These are phyloP conservation scores for Decorospora gaudefroyi DNA, from an alignment of 2,329 filamentous ascomycete genomes.

Conservation along the genomic window DNA sequence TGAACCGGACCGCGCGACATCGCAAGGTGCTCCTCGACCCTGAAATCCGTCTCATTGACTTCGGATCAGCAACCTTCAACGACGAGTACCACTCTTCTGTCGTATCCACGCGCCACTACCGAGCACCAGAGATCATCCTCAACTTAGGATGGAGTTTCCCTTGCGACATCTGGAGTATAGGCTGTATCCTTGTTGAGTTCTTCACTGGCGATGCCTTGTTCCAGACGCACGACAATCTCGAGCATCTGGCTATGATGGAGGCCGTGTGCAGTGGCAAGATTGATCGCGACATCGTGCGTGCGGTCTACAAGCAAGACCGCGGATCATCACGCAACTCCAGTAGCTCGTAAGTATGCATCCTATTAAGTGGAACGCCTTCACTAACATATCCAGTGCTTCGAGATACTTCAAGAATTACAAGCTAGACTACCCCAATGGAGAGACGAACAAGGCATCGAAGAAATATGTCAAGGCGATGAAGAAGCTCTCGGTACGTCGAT, in stretches of 20 bases:
- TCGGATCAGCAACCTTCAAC: slow-evolving; percentile 69
- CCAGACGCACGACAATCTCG: slow-evolving; percentile 70
- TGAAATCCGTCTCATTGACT: slow-evolving; percentile 69
- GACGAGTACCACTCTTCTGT: slow-evolving; percentile 71
- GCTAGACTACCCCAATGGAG: slow-evolving; percentile 66
- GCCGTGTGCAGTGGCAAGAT: slow-evolving; percentile 62
- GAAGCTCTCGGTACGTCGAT: slow-evolving; percentile 57
- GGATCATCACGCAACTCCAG: slow-evolving; percentile 57
- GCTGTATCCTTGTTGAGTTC: slow-evolving; percentile 70
- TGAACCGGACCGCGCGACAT: slow-evolving; percentile 62
- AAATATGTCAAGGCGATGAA: slow-evolving; percentile 74
- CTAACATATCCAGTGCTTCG: slow-evolving; percentile 42
- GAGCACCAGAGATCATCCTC: slow-evolving; percentile 69
- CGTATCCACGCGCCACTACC: slow-evolving; percentile 68
- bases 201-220: slow-evolving; percentile 70
- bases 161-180: slow-evolving; percentile 72
- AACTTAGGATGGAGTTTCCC: slow-evolving; percentile 70
- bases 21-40: slow-evolving; percentile 66
- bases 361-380: neutral
- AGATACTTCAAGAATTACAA: slow-evolving; percentile 62
- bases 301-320: slow-evolving; percentile 56
- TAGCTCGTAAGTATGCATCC: slow-evolving; percentile 55
- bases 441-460: slow-evolving; percentile 65
- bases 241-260: slow-evolving; percentile 73
- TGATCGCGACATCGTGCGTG: slow-evolving; percentile 59